Base-by-base conservation (phyloP, 495 filamentous ascomycete genomes). In the Neurospora sp. region DNA sequence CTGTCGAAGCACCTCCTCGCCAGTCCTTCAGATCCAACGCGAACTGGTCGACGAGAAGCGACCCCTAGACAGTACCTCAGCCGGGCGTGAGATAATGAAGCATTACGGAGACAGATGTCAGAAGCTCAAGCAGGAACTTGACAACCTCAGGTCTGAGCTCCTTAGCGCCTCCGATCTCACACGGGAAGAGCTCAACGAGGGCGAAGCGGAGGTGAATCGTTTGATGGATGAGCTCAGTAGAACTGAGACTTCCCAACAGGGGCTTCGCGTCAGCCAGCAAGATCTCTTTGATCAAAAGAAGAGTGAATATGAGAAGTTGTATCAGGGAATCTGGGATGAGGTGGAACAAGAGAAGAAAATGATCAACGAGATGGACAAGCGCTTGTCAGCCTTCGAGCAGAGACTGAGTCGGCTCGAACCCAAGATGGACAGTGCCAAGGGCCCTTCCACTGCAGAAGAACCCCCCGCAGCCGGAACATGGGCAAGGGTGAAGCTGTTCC, bases 11-110 rank as follows among this genome's bases (percentile, higher is more conserved):
- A 31, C 23, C 12, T 31, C 12, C 11, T 4, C 9, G 2, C 54
- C 54, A 8, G 54, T 62, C 12, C 72, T 84, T 38, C 75, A 80
- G 18, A 84, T 86, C 54, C 84, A 86, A 71, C 66, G 73, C 44
- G 78, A 85, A 72, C 74, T 86, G 66, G 79, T 83, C 16, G 75
- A 80, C 60, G 20, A 80, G 3, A 70, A 76, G 3, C 77, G 75
- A 69, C 41, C 69, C 1, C 75, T 86, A 4, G 75, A 76, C 41
- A 70, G 82, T 31, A 85, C 84, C 5, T 74, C 70, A 12, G 84
- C 79, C 6, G 83, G 82, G 3, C 70, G 46, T 14, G 12, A 16
- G 6, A 5, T 35, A 2, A 16, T 62, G 54, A 35, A 4, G 23
- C 27, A 8, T 16, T 62, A 62, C 14, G 27, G 12, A 7, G 54